These are phyloP conservation scores for Pochonia chlamydosporia DNA, from an alignment of 2,329 filamentous ascomycete genomes.

Conservation along the genomic window DNA sequence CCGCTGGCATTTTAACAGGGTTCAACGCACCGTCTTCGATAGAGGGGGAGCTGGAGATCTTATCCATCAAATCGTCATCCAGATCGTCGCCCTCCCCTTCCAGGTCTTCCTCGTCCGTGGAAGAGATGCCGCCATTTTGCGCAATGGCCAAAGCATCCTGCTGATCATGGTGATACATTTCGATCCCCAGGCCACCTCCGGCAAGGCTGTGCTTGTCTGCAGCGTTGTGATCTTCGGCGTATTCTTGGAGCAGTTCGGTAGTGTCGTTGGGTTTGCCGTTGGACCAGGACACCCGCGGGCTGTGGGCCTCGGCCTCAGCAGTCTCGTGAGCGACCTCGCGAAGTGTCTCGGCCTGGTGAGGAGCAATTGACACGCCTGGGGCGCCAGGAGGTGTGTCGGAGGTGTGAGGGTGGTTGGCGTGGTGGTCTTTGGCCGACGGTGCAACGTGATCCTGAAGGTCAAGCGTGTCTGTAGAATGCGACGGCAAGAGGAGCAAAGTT, in stretches of 20 bases:
- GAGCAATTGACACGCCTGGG: slow-evolving; percentile 49
- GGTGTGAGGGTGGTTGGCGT: slow-evolving; percentile 23
- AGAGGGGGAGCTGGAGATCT: slow-evolving; percentile 96
- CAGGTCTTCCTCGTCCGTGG: slow-evolving; percentile 56
- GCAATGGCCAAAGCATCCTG: slow-evolving; percentile 55
- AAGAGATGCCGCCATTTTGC: slow-evolving; percentile 53
- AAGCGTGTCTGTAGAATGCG: slow-evolving; percentile 65
- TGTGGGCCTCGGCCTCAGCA: slow-evolving; percentile 63
- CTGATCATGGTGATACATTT: slow-evolving; percentile 29
- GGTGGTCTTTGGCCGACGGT: slow-evolving; percentile 79
- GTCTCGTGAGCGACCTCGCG: slow-evolving; percentile 74
- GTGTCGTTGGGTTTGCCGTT: slow-evolving; percentile 34
- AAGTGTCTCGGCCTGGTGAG: slow-evolving; percentile 81
- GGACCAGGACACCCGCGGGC: slow-evolving; percentile 53
- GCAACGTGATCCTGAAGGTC: slow-evolving; percentile 82
- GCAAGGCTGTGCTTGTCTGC: slow-evolving; percentile 8
- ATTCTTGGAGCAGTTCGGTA: slow-evolving; percentile 32
- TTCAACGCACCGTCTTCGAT: slow-evolving; percentile 95
- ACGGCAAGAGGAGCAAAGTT: background rate
- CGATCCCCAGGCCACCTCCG: slow-evolving; percentile 21
- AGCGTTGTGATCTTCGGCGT: slow-evolving; percentile 36
- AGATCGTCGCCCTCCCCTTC: slow-evolving; percentile 64
- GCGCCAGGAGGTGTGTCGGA: slow-evolving; percentile 33
- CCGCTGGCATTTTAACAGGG: slow-evolving; percentile 28
- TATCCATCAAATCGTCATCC: slow-evolving; percentile 95